Evolutionary conservation across 257 asterid species (phyloP).

Genomic region (Avicennia marina): DNA sequence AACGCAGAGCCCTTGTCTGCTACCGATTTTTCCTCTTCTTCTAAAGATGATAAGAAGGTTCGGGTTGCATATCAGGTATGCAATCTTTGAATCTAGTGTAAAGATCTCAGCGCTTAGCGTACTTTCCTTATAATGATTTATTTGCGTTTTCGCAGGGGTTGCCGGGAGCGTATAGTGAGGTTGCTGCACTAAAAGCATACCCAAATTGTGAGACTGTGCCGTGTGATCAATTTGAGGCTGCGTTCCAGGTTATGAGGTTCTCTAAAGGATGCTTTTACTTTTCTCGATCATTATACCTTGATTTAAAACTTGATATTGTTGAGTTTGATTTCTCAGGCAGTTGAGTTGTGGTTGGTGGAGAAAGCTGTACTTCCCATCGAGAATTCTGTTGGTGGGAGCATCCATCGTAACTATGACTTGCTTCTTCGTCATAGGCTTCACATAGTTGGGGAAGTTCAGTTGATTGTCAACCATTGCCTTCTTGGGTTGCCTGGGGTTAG

Average conservation of each 20-base stretch:
- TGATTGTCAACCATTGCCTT: conserved; percentile 79
- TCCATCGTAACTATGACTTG: conserved; percentile 84
- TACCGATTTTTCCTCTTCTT: conserved; percentile 26
- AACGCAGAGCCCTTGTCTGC: conserved; percentile 85
- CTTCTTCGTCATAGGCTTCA: conserved; percentile 88
- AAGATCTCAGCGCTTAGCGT: not conserved
- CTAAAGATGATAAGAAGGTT: conserved; percentile 47
- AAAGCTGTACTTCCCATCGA: conserved; percentile 94
- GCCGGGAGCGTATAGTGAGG: conserved; percentile 91
- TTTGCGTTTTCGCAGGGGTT: conserved; percentile 42
- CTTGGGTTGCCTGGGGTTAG: conserved; percentile 79
- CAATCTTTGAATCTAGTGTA: conserved; percentile 1
- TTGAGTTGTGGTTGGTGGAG: conserved; percentile 93
- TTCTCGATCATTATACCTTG: conserved; percentile 4
- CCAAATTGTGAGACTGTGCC: conserved; percentile 92
- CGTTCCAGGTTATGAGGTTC: conserved; percentile 57
- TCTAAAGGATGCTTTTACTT: conserved; percentile 3
- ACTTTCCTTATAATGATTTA: conserved; percentile 14
- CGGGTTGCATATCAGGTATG: conserved; percentile 93
- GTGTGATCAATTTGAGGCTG: conserved; percentile 83
- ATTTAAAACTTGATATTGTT: too few relatives aligned
- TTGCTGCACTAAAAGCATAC: conserved; percentile 89
- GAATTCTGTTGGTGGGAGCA: conserved; percentile 95
- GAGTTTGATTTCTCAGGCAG: conserved; percentile 57
- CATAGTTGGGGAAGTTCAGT: conserved; percentile 89